Conservation (phyloP, 2,329 filamentous ascomycete species). For the Arthroderma sp. region DNA sequence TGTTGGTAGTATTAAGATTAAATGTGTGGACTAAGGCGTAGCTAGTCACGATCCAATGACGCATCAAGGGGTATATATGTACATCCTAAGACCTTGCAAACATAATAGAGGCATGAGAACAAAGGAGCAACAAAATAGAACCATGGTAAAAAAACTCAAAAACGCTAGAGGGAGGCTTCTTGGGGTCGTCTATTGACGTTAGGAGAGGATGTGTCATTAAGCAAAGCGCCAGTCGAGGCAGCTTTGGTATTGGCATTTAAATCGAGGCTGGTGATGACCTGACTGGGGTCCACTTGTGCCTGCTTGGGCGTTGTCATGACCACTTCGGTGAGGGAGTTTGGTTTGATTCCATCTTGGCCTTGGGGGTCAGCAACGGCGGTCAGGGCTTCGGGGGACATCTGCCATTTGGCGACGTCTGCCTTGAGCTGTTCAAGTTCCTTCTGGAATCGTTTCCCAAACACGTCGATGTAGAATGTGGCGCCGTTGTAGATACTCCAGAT, state of each 20-base stretch:
- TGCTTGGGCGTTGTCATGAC: neutral
- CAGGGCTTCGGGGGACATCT: slow-evolving; percentile 31
- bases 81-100: slow-evolving; percentile 1
- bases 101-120: neutral
- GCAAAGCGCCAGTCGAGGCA: neutral
- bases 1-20: neutral
- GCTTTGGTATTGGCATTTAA: neutral
- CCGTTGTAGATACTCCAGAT: slow-evolving; percentile 94
- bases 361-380: neutral
- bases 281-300: neutral
- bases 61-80: slow-evolving; percentile 3
- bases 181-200: neutral
- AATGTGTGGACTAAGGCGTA: neutral
- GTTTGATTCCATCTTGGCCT: neutral
- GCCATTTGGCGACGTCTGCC: slow-evolving; percentile 81
- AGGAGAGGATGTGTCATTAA: neutral
- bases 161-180: slow-evolving; percentile 2
- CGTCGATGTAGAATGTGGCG: slow-evolving; percentile 94
- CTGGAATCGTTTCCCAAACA: slow-evolving; percentile 93
- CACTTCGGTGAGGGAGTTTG: neutral
- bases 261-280: neutral
- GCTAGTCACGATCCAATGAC: neutral
- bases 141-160: neutral
- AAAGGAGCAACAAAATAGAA: neutral
- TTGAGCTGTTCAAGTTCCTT: slow-evolving; percentile 86